Evolutionary conservation across 176 grass and related monocot species (phyloP).

Genomic region (Otatea glauca): DNA sequence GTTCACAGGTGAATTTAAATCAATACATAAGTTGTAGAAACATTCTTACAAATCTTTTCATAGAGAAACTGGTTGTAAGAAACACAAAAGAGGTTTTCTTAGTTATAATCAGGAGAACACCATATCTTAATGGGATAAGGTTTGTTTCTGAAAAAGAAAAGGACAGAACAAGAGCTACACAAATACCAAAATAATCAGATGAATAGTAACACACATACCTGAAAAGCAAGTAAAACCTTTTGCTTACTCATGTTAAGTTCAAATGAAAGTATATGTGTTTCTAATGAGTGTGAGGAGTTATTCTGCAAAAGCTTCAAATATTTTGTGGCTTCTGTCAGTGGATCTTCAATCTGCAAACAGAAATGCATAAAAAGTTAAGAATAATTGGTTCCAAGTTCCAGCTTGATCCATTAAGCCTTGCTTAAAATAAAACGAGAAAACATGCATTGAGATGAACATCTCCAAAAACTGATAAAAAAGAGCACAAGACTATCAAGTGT

Average conservation of each 20-base stretch:
- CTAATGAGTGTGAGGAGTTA: constrained; percentile 80
- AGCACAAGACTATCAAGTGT: background rate
- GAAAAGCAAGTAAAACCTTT: constrained; percentile 94
- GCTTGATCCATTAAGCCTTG: background rate
- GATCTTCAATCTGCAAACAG: constrained; percentile 80
- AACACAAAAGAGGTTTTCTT: background rate
- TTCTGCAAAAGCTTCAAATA: constrained; percentile 95
- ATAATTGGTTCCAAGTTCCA: background rate
- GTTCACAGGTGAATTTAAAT: constrained; percentile 16
- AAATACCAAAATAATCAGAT: constrained; percentile 15
- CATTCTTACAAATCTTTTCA: constrained; percentile 2
- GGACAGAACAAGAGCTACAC: background rate
- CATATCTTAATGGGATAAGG: background rate
- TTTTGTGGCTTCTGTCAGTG: constrained; percentile 82
- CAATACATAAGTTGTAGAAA: background rate
- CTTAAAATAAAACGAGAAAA: background rate
- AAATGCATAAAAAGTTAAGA: constrained; percentile 7
- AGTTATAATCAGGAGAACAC: background rate
- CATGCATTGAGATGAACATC: background rate
- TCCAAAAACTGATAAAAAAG: background rate
- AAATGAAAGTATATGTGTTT: constrained; percentile 94
- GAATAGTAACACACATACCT: constrained; percentile 55
- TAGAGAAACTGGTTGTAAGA: background rate
- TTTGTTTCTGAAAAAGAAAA: constrained; percentile 7
- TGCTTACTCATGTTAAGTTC: constrained; percentile 97